These are phyloP conservation scores for Quillaja saponaria DNA, from an alignment of 306 rosid genomes.

Conservation along the genomic window DNA sequence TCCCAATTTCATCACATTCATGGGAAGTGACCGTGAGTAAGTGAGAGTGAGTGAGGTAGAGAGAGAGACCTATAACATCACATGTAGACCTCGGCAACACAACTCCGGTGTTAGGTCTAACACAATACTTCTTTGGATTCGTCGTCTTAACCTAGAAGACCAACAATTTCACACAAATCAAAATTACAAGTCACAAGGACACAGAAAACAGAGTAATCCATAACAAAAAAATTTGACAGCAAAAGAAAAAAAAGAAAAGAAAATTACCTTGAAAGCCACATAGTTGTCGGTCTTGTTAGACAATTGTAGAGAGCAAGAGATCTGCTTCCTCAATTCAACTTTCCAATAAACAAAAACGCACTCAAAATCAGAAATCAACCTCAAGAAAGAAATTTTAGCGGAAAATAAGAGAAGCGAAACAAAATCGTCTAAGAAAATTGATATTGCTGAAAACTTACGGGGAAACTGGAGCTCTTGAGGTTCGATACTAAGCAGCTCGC, in stretches of 20 bases:
- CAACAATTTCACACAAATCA: slow-evolving; percentile 41
- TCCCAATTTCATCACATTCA: neutral
- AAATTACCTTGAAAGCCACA: slow-evolving; percentile 75
- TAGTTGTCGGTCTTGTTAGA: slow-evolving; percentile 63
- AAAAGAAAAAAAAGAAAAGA: neutral
- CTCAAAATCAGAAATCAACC: slow-evolving; percentile 37
- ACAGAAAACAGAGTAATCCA: slow-evolving; percentile 9
- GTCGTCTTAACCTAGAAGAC: slow-evolving; percentile 79
- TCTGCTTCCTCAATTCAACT: slow-evolving; percentile 96
- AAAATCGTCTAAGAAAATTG: slow-evolving; percentile 1
- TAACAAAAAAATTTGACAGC: neutral
- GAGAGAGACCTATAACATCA: slow-evolving; percentile 64
- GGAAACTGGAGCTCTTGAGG: slow-evolving; percentile 90
- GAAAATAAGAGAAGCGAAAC: neutral
- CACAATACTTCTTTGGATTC: slow-evolving; percentile 93
- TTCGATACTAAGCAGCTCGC: slow-evolving; percentile 74
- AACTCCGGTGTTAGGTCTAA: slow-evolving; percentile 92
- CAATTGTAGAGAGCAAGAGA: slow-evolving; percentile 80
- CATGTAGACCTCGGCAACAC: slow-evolving; percentile 84
- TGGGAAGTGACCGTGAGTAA: too few species aligned
- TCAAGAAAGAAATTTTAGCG: neutral
- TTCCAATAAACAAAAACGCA: slow-evolving; percentile 9
- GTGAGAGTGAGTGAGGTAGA: neutral
- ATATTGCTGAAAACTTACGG: slow-evolving; percentile 38
- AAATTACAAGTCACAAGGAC: slow-evolving; percentile 25